Evolutionary conservation across 768 basidiomycete species (phyloP).

Genomic region (Tephrocybe sp.): DNA sequence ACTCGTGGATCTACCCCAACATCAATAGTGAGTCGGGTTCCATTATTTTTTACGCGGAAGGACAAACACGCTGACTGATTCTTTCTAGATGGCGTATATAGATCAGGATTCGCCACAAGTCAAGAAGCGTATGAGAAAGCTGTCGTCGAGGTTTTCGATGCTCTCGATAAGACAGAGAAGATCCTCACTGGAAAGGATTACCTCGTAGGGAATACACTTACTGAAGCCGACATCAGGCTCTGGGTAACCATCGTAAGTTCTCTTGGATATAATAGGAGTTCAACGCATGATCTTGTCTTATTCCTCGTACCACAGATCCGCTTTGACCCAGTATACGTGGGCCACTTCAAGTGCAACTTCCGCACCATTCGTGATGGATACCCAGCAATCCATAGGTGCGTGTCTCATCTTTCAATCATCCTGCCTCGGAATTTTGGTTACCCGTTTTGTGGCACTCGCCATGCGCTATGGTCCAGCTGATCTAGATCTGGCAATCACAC

Average conservation of each 20-base stretch:
- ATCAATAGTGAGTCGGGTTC: conserved; percentile 65
- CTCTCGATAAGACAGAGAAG: conserved; percentile 79
- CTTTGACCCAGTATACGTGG: conserved; percentile 87
- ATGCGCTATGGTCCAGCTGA: not conserved
- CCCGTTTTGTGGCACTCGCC: not conserved
- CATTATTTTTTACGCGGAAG: not conserved
- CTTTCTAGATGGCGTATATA: conserved; percentile 77
- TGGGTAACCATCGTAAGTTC: conserved; percentile 86
- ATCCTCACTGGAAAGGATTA: conserved; percentile 81
- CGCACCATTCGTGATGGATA: conserved; percentile 84
- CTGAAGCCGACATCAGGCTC: conserved; percentile 82
- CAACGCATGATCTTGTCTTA: not conserved
- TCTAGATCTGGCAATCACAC: not conserved
- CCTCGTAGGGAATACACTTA: conserved; percentile 78
- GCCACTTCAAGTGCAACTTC: conserved; percentile 94
- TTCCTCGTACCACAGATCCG: conserved; percentile 52
- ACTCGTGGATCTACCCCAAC: conserved; percentile 82
- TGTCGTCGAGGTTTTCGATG: conserved; percentile 69
- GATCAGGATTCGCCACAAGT: conserved; percentile 79
- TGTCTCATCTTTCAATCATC: not conserved
- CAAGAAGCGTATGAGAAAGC: conserved; percentile 80
- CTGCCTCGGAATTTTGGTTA: not conserved
- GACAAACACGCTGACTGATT: not conserved
- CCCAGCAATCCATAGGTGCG: conserved; percentile 14
- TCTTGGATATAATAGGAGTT: not conserved